Base-by-base conservation (phyloP, 164 flowering plant genomes). In the Liquidambar formosana region DNA sequence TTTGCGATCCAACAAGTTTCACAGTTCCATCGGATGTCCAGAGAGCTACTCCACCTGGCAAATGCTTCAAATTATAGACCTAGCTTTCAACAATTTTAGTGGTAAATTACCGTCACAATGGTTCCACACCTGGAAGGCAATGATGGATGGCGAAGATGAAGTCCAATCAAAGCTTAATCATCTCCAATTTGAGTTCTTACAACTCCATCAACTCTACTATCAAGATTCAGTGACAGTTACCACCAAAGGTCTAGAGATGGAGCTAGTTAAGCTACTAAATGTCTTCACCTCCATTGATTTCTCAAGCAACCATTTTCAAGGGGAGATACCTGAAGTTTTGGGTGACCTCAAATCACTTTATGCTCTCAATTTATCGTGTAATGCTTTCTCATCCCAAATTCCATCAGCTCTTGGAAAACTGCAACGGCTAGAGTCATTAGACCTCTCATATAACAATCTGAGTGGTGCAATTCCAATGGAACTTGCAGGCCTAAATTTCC, bases 361-460 rank as follows among this genome's bases (percentile, higher is more conserved):
- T 48, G 11, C 4, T 23, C 67, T 64, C 1, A 64, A 64, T 8
- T 14, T 64, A 10, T 64, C 76, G 3, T 38, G 64, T 22, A 84
- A 79, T 57, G 18, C 45, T 13, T 48, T 84, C 38, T 57, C 66
- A 5, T 82, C 85, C 0, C 19, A 19, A 16, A 80, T 82, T 38
- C 85, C 83, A n/a, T 13, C 65, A 13, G 69, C 79, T n/a, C 5
- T 82, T 23, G 81, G 81, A 22, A 79, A 76, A 15, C 59, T 81
- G 61, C 28, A 10, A 25, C 65, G 74, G 18, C 74, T 79, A 0
- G 79, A 73, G 66, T 75, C 77, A 8, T 57, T 82, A 38, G 82
- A 79, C 61, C 66, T 81, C 14, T 78, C 83, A 0, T 1, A 10
- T 1, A 85, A 85, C 61, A 22, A 61, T 45, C 62, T 85, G 25